Evolutionary conservation across 176 grass and related monocot genomes (phyloP).

Genomic region (Dactylis glomerata): DNA sequence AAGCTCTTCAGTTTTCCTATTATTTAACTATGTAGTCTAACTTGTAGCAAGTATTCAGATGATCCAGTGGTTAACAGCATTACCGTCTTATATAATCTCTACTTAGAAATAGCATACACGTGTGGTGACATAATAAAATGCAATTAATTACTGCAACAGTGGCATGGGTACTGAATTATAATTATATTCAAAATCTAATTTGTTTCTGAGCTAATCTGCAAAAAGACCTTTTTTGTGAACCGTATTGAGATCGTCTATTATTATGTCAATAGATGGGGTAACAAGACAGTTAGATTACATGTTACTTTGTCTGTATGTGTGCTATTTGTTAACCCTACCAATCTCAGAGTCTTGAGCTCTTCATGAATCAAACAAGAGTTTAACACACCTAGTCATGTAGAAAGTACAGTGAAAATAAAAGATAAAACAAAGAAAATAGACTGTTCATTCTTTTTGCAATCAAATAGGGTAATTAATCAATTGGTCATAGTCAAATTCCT

Average conservation of each 20-base stretch:
- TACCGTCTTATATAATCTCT: neutral
- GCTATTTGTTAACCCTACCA: neutral
- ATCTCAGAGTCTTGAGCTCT: neutral
- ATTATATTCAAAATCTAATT: neutral
- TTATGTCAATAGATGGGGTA: neutral
- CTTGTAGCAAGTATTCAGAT: neutral
- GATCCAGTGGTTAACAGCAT: neutral
- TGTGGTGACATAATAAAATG: neutral
- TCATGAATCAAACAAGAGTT: neutral
- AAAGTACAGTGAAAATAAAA: neutral
- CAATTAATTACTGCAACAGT: neutral
- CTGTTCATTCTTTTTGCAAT: neutral
- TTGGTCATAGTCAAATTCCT: neutral
- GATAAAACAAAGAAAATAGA: neutral
- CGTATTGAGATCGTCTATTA: neutral
- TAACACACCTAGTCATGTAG: neutral
- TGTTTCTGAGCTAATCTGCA: neutral
- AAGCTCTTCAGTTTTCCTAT: neutral
- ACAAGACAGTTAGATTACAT: neutral
- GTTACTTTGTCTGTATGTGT: neutral
- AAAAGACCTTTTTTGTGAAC: neutral
- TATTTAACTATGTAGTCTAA: neutral
- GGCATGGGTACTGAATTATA: neutral
- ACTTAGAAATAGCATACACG: neutral
- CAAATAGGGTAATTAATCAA: neutral